Percentiles rank a stretch among this genome's conserved stretches.
Evolutionary conservation across 2,329 filamentous ascomycete species (phyloP).

Genomic region (Pseudogymnoascus sp.): DNA sequence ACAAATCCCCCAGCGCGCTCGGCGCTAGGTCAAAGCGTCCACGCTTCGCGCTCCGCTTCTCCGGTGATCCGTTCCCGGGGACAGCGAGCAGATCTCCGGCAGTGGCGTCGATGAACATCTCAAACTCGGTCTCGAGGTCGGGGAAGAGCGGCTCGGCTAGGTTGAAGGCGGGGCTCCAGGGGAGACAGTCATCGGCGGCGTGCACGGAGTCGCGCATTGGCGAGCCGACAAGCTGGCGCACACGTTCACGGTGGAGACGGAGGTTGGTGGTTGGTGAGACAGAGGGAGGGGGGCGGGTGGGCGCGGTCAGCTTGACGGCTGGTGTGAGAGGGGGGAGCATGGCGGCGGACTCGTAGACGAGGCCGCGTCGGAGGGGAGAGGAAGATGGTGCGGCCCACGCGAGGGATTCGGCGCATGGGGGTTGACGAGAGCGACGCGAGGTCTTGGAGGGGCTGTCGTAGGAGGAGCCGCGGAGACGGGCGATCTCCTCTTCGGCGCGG

Average conservation of each 20-base stretch:
- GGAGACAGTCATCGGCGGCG: slow-evolving; percentile 43
- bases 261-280: slow-evolving; percentile 91
- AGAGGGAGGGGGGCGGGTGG: slow-evolving; percentile 54
- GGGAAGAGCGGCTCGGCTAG: slow-evolving; percentile 51
- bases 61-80: slow-evolving; percentile 51
- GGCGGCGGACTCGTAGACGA: slow-evolving; percentile 42
- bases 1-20: background rate
- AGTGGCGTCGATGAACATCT: slow-evolving; percentile 47
- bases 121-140: slow-evolving; percentile 47
- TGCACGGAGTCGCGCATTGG: slow-evolving; percentile 49
- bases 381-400: slow-evolving; percentile 47
- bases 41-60: slow-evolving; percentile 54
- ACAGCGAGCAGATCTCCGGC: slow-evolving; percentile 35
- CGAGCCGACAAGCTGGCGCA: slow-evolving; percentile 73
- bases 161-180: slow-evolving; percentile 61
- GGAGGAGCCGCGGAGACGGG: slow-evolving; percentile 81
- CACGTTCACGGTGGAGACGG: slow-evolving; percentile 75
- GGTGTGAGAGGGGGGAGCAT: slow-evolving; percentile 75
- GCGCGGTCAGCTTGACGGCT: slow-evolving; percentile 68
- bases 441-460: slow-evolving; percentile 82
- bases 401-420: slow-evolving; percentile 22
- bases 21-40: slow-evolving; percentile 53
- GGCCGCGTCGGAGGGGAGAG: slow-evolving; percentile 51
- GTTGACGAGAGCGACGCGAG: slow-evolving; percentile 32
- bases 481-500: slow-evolving; percentile 91